Conservation (phyloP, 805 yeast species). For the Saccharomycopsis guyanensis region DNA sequence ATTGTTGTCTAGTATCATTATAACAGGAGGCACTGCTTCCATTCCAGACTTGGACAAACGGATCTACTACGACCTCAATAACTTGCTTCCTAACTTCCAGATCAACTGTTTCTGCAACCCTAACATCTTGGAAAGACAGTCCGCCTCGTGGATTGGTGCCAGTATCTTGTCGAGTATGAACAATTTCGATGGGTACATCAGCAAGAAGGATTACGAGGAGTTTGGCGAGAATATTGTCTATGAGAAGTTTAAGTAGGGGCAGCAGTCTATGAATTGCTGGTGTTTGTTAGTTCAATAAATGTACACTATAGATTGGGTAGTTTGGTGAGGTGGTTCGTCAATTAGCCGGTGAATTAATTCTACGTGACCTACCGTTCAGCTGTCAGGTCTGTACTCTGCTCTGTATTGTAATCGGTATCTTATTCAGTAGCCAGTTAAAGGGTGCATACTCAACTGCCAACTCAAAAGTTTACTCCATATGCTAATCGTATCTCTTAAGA, state of each 20-base stretch:
- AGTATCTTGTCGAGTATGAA: slow-evolving; percentile 70
- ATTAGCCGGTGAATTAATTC: too few species aligned
- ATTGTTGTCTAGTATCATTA: slow-evolving; percentile 55
- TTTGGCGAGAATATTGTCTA: slow-evolving; percentile 46
- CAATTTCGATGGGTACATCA: slow-evolving; percentile 78
- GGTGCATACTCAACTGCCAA: too few species aligned
- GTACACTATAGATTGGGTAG: too few species aligned
- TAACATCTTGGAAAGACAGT: slow-evolving; percentile 52
- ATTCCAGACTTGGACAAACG: slow-evolving; percentile 67
- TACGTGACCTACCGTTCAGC: too few species aligned
- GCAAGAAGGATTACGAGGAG: slow-evolving; percentile 63
- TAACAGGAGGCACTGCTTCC: slow-evolving; percentile 67
- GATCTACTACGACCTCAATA: slow-evolving; percentile 51
- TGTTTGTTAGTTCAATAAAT: too few species aligned
- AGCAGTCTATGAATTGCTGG: too few species aligned
- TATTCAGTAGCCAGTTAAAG: too few species aligned
- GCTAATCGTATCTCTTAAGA: too few species aligned
- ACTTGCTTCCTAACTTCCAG: slow-evolving; percentile 61
- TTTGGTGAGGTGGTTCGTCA: too few species aligned
- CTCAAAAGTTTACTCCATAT: too few species aligned
- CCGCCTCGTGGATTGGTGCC: slow-evolving; percentile 77
- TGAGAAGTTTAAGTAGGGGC: slow-evolving; percentile 35
- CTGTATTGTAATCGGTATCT: too few species aligned
- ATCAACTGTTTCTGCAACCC: slow-evolving; percentile 64
- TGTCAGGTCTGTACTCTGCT: too few species aligned